Evolutionary conservation across 148 eudicot species (phyloP).

Genomic region (Fagopyrum homotropicum): DNA sequence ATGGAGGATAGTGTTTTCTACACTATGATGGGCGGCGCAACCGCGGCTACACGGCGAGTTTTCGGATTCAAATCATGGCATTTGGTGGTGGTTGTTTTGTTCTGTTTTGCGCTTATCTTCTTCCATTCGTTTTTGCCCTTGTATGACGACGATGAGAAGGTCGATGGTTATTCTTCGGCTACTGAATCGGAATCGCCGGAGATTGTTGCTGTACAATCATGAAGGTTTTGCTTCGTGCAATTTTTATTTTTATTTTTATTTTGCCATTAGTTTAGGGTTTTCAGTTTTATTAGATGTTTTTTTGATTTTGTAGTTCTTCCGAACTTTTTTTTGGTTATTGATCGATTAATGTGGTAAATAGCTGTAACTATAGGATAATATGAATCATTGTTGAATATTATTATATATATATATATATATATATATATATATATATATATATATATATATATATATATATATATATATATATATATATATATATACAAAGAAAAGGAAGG

Average conservation of each 20-base stretch:
- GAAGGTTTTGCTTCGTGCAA: not conserved
- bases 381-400: no score
- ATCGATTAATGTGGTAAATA: no score
- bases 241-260: no score
- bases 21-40: not conserved
- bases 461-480: no score
- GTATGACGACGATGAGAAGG: not conserved
- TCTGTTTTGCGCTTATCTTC: not conserved
- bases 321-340: not conserved
- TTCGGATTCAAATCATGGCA: not conserved
- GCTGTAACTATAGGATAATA: no score
- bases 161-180: not conserved
- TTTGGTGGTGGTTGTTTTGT: not conserved
- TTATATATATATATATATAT: no score
- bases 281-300: not conserved
- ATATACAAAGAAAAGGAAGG: no score
- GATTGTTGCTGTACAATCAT: not conserved
- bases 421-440: no score
- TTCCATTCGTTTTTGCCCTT: not conserved
- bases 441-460: no score
- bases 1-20: constrained; percentile 3
- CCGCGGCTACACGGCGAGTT: not conserved
- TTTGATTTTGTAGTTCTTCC: not conserved
- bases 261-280: not conserved
- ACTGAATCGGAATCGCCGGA: not conserved